Evolutionary conservation across 371 early-diverging fungal species (phyloP), one percentile per base, ranked within the genome.

Genomic region (Mortierella polycephala): DNA sequence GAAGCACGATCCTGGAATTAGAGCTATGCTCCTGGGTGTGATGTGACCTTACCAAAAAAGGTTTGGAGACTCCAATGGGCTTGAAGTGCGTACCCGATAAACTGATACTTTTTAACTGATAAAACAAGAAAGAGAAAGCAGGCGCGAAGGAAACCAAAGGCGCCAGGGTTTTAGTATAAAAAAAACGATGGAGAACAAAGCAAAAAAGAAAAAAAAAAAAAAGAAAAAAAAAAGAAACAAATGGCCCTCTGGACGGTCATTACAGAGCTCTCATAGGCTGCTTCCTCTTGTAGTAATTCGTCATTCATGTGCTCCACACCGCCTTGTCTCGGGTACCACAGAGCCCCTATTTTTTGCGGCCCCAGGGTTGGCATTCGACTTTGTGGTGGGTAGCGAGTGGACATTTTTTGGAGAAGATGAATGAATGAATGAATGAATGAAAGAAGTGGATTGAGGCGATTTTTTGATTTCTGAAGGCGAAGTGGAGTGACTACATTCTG

Each of bases 291-390:
- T 0, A 58, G 45, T 18, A 76, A 63, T 42, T 76, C 71, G 16
- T 67, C 64, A 23, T 67, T 56, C 76, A 76, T 71, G 16, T 71
- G 60, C 39, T 66, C 76, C 39, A 76, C 64, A 0, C 68, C 67
- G 3, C 41, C 59, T 45, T 62, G 64, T 21, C 60, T 44, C 13
- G 76, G 76, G 50, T 76, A 76, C 76, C 76, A 76, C 3, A 76
- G 60, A 23, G 49, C 52, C 39, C 67, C 71, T 10, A 67, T 76
- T 20, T 64, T 50, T 50, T 71, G 76, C 1, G 76, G 76, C 7
- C 63, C 60, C 42, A 76, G 41, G 6, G 71, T 67, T 45, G 76
- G 71, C 71, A 76, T 71, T 51, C 76, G 61, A 52, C 71, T 71
- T 46, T 76, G 76, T 10, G 76, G 71, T 47, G 76, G 71, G 39